Evolutionary conservation across 148 eudicot species (phyloP).

Genomic region (Persicaria maculosa): DNA sequence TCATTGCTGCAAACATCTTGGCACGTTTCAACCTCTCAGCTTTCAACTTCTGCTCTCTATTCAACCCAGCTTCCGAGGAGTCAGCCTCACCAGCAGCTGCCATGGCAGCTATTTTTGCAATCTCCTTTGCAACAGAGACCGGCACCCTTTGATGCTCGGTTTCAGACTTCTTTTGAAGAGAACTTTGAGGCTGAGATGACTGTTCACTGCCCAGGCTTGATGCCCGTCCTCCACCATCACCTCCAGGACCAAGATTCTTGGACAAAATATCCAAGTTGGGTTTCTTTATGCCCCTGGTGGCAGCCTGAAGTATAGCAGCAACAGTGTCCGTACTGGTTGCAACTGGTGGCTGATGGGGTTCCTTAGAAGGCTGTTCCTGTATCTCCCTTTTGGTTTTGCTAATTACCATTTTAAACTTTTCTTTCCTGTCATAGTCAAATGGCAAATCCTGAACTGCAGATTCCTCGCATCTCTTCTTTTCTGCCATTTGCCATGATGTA

Average conservation of each 20-base stretch:
- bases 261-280: conserved; percentile 52
- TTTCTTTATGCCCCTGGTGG: conserved; percentile 70
- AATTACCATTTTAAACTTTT: conserved; percentile 86
- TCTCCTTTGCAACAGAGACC: conserved; percentile 29
- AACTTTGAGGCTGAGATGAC: conserved; percentile 21
- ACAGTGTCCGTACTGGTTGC: conserved; percentile 67
- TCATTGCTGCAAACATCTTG: conserved; percentile 88
- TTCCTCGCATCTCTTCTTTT: conserved; percentile 20
- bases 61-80: conserved; percentile 52
- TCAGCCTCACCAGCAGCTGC: conserved; percentile 53
- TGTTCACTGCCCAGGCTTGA: conserved; percentile 22
- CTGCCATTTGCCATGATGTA: conserved; percentile 17
- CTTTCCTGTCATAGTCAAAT: conserved; percentile 67
- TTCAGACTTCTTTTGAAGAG: conserved; percentile 23
- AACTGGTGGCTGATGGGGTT: conserved; percentile 33
- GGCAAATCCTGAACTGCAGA: conserved; percentile 34
- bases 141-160: conserved; percentile 23
- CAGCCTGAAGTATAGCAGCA: conserved; percentile 97
- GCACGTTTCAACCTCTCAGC: conserved; percentile 93
- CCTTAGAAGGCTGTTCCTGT: conserved; percentile 46
- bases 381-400: conserved; percentile 68
- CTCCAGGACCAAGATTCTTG: conserved; percentile 25
- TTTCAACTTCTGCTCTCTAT: conserved; percentile 69
- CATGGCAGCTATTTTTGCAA: conserved; percentile 35
- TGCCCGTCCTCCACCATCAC: conserved; percentile 27